A percentile compares a stretch with the other conserved stretches of the same genome.
Conservation (phyloP, 2,329 filamentous ascomycete genomes). For the Diaporthe velutina region DNA sequence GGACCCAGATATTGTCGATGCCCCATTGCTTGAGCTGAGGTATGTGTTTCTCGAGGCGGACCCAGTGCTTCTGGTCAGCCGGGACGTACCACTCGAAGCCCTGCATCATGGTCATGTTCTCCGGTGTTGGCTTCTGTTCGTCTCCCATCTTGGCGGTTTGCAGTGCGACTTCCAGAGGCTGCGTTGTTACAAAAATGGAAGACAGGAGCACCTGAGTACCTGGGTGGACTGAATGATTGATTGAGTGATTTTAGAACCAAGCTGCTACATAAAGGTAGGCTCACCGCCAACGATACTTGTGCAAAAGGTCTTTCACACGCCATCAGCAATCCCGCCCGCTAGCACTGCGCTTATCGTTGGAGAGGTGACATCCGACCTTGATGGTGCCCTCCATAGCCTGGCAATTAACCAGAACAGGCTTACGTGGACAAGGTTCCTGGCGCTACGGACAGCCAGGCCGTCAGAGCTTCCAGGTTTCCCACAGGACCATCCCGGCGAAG, state of each 20-base stretch:
- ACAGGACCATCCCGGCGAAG: slow-evolving; percentile 18
- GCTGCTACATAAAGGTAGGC: neutral
- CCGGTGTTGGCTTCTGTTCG: slow-evolving; percentile 48
- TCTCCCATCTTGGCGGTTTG: slow-evolving; percentile 42
- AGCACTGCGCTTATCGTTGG: slow-evolving; percentile 16
- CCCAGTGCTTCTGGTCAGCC: slow-evolving; percentile 73
- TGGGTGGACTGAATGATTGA: neutral
- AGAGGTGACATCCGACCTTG: slow-evolving; percentile 22
- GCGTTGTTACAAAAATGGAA: neutral
- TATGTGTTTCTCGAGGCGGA: slow-evolving; percentile 67
- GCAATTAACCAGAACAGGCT: slow-evolving; percentile 17
- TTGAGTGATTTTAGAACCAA: neutral
- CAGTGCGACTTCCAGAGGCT: slow-evolving; percentile 37
- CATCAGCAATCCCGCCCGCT: slow-evolving; percentile 15
- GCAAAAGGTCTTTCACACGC: neutral
- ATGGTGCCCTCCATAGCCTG: slow-evolving; percentile 12
- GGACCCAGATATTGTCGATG: slow-evolving; percentile 76
- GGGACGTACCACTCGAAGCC: slow-evolving; percentile 82
- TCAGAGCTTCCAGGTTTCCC: slow-evolving; percentile 10
- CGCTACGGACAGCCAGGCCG: slow-evolving; percentile 1
- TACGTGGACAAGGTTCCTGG: slow-evolving; percentile 27
- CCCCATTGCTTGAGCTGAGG: slow-evolving; percentile 72
- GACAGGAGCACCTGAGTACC: neutral
- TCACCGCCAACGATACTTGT: neutral
- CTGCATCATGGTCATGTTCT: slow-evolving; percentile 74